Base-by-base conservation (phyloP, 2,329 filamentous ascomycete genomes). In the Coleophoma eucalyptorum region DNA sequence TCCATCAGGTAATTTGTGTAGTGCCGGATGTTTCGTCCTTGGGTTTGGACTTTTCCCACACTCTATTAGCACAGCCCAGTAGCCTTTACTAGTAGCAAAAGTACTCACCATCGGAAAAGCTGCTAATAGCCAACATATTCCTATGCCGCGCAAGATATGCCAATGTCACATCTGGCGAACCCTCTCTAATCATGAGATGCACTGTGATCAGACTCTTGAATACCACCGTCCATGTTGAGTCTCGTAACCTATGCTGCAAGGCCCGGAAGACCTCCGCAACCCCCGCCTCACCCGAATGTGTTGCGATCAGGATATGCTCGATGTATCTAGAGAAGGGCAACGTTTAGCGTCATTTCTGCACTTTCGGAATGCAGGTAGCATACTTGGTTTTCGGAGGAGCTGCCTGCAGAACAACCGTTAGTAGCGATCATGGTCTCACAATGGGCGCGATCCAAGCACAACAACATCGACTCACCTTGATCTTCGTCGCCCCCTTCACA, bases 221-320 rank as follows among this genome's bases (percentile, higher is more conserved):
- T 58, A 96, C 93, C 51, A 97, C 91, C n/a, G 94, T 99, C 94
- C 94, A 99, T 77, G 94, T 96, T 60, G 93, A 93, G 69, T 99
- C 94, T 67, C 91, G 87, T 59, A 99, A 73, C 48, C 94, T 84
- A 67, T 90, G 84, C 67, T 95, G 91, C 49, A 99, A 77, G 40
- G 91, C 90, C 54, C 94, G 86, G 69, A 99, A 97, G 65, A 99
- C 89, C 73, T 99, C 94, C 53, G 87, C 93, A 53, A 99, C 90
- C 59, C 93, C 94, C 49, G 90, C 89, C 72, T 99, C 94, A 61
- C 92, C 94, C 19, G 91, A 87, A 72, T 97, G 90, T 35, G 94
- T 99, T 56, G 94, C 93, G 59, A 97, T 81, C 51, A 99, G 81
- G 66, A 99, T 97, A 68, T 97, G 91, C 71, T 99, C 94, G 75